phyloP scores from a whole-genome alignment of 257 asterid genomes.

The Cinchona pubescens region DNA sequence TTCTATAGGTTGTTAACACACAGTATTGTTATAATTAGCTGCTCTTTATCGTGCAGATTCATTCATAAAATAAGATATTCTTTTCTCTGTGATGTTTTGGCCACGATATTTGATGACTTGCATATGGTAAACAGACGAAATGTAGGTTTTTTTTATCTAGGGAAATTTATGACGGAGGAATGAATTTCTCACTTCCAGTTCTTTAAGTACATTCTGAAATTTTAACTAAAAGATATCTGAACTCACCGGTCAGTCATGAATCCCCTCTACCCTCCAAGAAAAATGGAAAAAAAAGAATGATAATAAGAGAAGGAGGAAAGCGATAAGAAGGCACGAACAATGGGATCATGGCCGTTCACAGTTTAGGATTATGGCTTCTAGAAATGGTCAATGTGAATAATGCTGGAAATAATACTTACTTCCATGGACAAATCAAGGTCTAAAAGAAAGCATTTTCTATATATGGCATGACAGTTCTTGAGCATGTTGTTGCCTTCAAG shows the following conservation, averaged over 20 bases:
- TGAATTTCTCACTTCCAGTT: background rate
- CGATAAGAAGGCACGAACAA: background rate
- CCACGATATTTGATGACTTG: background rate
- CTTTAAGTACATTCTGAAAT: background rate
- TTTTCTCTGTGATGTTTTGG: background rate
- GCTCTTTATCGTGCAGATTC: conserved; percentile 1
- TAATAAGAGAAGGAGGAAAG: background rate
- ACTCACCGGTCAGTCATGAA: background rate
- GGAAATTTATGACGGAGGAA: background rate
- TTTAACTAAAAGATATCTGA: background rate
- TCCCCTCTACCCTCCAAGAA: background rate
- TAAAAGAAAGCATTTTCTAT: background rate
- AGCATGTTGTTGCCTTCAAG: background rate
- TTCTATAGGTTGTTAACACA: conserved; percentile 1
- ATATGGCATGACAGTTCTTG: background rate
- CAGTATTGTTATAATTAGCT: background rate
- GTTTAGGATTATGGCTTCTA: background rate
- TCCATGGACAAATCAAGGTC: background rate
- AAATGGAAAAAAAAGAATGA: background rate
- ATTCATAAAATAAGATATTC: background rate
- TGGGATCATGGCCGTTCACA: background rate
- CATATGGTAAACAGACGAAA: background rate
- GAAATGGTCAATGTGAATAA: conserved; percentile 3
- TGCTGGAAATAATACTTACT: background rate
- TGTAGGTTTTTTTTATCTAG: background rate